These are phyloP conservation scores for Fusarium staphyleae DNA, from an alignment of 2,329 filamentous ascomycete genomes.

Conservation along the genomic window DNA sequence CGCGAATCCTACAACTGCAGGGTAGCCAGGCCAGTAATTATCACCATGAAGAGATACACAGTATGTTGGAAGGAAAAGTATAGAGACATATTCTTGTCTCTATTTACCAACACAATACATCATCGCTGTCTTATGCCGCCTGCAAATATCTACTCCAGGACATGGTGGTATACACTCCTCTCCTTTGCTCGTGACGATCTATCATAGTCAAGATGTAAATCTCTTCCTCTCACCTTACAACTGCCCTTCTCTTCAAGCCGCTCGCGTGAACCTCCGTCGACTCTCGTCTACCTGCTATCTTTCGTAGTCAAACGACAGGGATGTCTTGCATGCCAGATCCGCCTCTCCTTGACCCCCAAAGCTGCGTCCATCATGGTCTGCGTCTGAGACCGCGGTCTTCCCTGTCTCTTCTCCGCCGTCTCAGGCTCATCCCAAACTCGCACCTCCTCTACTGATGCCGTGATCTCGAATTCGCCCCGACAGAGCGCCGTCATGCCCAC, in stretches of 20 bases:
- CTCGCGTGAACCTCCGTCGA: conserved; percentile 7
- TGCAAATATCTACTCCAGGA: conserved; percentile 19
- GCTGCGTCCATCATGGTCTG: conserved; percentile 65
- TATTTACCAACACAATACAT: conserved; percentile 8
- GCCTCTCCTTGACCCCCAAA: conserved; percentile 65
- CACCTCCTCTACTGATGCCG: conserved; percentile 82
- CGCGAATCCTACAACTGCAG: conserved; percentile 7
- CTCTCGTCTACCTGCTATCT: conserved; percentile 48
- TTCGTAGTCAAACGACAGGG: conserved; percentile 62
- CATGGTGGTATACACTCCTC: conserved; percentile 7
- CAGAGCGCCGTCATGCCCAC: conserved; percentile 79
- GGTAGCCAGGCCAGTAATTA: conserved; percentile 4
- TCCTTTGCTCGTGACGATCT: conserved; percentile 13
- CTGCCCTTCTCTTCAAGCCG: neutral
- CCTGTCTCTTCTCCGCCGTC: conserved; percentile 35
- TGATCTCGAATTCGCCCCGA: conserved; percentile 82
- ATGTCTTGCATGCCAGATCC: conserved; percentile 70
- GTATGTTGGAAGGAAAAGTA: neutral
- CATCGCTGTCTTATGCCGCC: conserved; percentile 15
- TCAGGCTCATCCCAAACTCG: conserved; percentile 56
- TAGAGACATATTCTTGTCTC: neutral
- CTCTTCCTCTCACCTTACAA: neutral
- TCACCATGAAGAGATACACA: no score
- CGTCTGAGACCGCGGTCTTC: conserved; percentile 59
- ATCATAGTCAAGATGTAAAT: conserved; percentile 9